Percentiles rank a stretch among this genome's conserved stretches.
phyloP scores from a whole-genome alignment of 2,329 filamentous ascomycete species.

The Ophiostoma fasciatum region DNA sequence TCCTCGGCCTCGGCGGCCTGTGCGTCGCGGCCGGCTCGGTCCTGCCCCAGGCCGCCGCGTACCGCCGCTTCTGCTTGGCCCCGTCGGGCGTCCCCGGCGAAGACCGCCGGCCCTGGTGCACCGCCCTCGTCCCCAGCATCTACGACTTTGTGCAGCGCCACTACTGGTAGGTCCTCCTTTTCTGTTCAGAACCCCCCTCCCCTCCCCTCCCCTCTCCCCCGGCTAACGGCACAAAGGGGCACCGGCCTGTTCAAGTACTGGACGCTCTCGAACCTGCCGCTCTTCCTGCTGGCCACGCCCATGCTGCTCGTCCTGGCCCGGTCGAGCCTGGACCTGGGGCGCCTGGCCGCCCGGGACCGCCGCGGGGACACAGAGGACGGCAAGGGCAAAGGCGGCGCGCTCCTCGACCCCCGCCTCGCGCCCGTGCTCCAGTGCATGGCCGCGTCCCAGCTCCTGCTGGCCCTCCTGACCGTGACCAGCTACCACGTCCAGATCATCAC shows the following conservation, averaged over 20 bases:
- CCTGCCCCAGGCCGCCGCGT: constrained; percentile 63
- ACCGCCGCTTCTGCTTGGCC: constrained; percentile 48
- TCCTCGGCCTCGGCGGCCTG: constrained; percentile 51
- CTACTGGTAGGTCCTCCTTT: constrained; percentile 62
- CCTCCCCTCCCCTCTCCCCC: too few species aligned
- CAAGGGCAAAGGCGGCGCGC: not conserved
- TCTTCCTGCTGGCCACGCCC: constrained; percentile 73
- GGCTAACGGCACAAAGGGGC: too few species aligned
- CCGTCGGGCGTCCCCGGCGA: constrained; percentile 13
- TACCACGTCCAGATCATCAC: constrained; percentile 95
- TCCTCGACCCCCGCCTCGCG: constrained; percentile 10
- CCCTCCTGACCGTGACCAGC: constrained; percentile 54
- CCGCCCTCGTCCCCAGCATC: constrained; percentile 60
- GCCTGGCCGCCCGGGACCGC: too few species aligned
- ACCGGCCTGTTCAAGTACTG: constrained; percentile 82
- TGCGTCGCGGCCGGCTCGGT: constrained; percentile 52
- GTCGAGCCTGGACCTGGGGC: constrained; percentile 36
- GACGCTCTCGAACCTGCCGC: constrained; percentile 69
- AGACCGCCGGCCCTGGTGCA: constrained; percentile 57
- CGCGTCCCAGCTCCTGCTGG: constrained; percentile 56
- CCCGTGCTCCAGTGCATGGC: constrained; percentile 44
- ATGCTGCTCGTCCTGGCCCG: constrained; percentile 53
- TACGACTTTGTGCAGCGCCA: constrained; percentile 78
- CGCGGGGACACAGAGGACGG: too few species aligned
- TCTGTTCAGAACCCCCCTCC: too few species aligned